A percentile compares a stretch with the other conserved stretches of the same genome.
phyloP scores from a whole-genome alignment of 805 yeast species.

The Zygosaccharomyces gambellarensis region DNA sequence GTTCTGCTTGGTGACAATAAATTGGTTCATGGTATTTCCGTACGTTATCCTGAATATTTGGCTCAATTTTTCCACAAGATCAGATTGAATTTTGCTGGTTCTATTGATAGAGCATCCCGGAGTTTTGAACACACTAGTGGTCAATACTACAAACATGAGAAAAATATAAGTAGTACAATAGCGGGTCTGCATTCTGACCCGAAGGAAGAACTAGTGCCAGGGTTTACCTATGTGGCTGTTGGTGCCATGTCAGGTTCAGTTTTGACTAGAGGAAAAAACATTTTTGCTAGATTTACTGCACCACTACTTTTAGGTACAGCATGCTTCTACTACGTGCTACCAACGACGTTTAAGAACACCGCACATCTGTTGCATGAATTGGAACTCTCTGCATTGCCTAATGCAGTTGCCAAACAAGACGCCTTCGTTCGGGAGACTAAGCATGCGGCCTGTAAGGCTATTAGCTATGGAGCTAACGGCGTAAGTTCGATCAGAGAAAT shows the following conservation, averaged over 20 bases:
- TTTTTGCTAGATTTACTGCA: constrained; percentile 42
- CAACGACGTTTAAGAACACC: constrained; percentile 52
- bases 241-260: constrained; percentile 60
- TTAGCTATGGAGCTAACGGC: neutral
- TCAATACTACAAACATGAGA: constrained; percentile 45
- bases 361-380: constrained; percentile 42
- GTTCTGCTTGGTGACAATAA: constrained; percentile 21
- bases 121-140: constrained; percentile 42
- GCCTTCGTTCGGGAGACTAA: constrained; percentile 13
- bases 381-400: constrained; percentile 39
- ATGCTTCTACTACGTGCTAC: constrained; percentile 53
- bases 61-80: constrained; percentile 13
- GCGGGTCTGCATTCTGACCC: constrained; percentile 48
- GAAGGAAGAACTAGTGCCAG: constrained; percentile 54
- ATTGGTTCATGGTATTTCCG: constrained; percentile 28
- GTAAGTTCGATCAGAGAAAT: constrained; percentile 1
- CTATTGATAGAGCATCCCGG: constrained; percentile 20
- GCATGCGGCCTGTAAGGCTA: constrained; percentile 3
- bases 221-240: constrained; percentile 48
- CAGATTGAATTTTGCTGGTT: constrained; percentile 15
- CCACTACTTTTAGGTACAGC: constrained; percentile 50
- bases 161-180: constrained; percentile 47
- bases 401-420: constrained; percentile 24
- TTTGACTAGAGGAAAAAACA: constrained; percentile 49
- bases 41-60: constrained; percentile 25